phyloP scores from a whole-genome alignment of 2,329 filamentous ascomycete genomes.

The Pestalotiopsis sp. region DNA sequence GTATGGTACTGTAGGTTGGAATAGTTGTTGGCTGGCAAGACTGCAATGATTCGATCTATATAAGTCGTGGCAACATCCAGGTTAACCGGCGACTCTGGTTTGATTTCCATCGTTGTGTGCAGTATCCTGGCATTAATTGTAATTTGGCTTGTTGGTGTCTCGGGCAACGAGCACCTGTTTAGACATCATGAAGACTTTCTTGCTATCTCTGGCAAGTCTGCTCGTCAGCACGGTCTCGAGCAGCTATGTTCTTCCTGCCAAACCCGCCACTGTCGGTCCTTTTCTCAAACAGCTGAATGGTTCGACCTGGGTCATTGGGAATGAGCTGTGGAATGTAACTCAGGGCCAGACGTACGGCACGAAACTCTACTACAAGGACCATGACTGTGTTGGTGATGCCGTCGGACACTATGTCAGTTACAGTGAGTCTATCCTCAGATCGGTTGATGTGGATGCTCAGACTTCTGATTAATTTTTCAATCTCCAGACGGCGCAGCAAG shows the following conservation, averaged over 20 bases:
- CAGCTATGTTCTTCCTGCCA: neutral
- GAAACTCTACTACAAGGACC: conserved; percentile 31
- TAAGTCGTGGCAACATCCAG: neutral
- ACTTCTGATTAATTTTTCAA: neutral
- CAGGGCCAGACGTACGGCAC: conserved; percentile 29
- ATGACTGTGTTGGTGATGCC: conserved; percentile 32
- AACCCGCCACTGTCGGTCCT: conserved; percentile 18
- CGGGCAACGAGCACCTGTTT: neutral
- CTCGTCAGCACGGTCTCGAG: conserved; percentile 6
- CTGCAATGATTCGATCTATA: neutral
- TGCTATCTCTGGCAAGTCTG: conserved; percentile 8
- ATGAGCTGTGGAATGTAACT: conserved; percentile 33
- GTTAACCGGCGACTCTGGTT: neutral
- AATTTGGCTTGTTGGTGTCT: neutral
- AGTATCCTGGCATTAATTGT: neutral
- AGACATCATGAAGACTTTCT: conserved; percentile 11
- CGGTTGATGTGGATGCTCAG: neutral
- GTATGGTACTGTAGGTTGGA: neutral
- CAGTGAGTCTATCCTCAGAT: conserved; percentile 23
- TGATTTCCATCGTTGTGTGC: neutral
- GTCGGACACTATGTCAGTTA: conserved; percentile 35
- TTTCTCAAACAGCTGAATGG: conserved; percentile 30
- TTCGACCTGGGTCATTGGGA: conserved; percentile 34
- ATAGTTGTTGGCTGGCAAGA: neutral
- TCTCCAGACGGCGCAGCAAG: conserved; percentile 46